Percentiles rank a stretch among this genome's conserved stretches.
Evolutionary conservation across 495 filamentous ascomycete genomes (phyloP).

Genomic region (Cercophora scortea): DNA sequence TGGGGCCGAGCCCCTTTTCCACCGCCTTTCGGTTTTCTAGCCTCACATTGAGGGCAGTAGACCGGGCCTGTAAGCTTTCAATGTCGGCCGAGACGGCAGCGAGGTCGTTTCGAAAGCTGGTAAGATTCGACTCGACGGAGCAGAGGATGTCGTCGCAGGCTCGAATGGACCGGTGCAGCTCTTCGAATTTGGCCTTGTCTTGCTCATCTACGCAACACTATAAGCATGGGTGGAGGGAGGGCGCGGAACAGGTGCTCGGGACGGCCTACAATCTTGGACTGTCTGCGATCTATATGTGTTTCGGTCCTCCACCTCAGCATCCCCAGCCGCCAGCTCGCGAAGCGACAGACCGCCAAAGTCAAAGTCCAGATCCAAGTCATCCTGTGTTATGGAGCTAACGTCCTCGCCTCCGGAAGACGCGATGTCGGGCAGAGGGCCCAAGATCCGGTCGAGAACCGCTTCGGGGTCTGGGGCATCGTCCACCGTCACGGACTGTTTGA

Average conservation of each 20-base stretch:
- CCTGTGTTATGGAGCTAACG: constrained; percentile 28
- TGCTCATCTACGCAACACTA: constrained; percentile 53
- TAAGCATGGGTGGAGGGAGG: constrained; percentile 20
- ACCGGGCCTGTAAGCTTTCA: constrained; percentile 82
- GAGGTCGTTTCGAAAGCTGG: constrained; percentile 86
- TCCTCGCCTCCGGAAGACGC: constrained; percentile 1
- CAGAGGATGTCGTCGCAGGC: constrained; percentile 89
- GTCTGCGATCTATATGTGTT: constrained; percentile 57
- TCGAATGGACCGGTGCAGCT: constrained; percentile 79
- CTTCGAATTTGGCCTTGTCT: constrained; percentile 84
- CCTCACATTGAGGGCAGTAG: constrained; percentile 73
- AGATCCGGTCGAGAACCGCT: constrained; percentile 60
- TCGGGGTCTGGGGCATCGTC: constrained; percentile 61
- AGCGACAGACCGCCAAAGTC: constrained; percentile 73
- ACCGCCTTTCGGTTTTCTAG: constrained; percentile 83
- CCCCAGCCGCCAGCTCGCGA: constrained; percentile 54
- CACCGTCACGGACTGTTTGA: constrained; percentile 50
- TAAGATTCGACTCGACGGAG: constrained; percentile 86
- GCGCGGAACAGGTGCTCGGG: constrained; percentile 13
- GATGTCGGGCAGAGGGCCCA: constrained; percentile 42
- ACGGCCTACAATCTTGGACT: constrained; percentile 63
- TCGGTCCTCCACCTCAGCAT: constrained; percentile 29
- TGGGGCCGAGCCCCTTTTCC: constrained; percentile 79
- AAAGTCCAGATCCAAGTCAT: constrained; percentile 47
- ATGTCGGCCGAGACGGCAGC: constrained; percentile 90